Evolutionary conservation across 768 basidiomycete species (phyloP), one percentile per base, ranked within the genome.

Genomic region (Auriscalpium vulgare): DNA sequence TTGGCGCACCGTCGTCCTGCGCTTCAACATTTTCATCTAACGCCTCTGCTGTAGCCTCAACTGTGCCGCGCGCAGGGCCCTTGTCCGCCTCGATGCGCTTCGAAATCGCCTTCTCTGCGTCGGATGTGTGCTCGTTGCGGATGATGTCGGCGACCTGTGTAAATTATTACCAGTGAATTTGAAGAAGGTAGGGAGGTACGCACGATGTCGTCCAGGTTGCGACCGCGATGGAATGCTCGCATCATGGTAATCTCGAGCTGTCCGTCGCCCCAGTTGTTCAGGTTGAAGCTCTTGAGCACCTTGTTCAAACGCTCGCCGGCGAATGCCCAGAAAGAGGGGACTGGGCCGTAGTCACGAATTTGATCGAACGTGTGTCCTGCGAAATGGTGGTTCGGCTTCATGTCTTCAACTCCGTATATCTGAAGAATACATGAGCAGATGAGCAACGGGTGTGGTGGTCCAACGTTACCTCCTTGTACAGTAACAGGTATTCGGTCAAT

Each of bases 201-300:
- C n/a, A 43, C 40, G 10, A 43, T 43, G 10, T n/a, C 40, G n/a
- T 43, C 11, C n/a, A 43, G 40, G 40, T 43, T 10, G n/a, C 10
- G 11, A n/a, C n/a, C 40, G 3, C 63, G 54, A 35, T 66, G 63
- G 50, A 68, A 68, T 45, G 66, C 68, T 2, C 64, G 58, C 38
- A 71, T 64, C 56, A 69, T 64, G 0, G 66, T 61, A 0, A 58
- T 51, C 52, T 72, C 67, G 0, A 74, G 58, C 47, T 71, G 68
- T 1, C 70, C 71, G 0, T 66, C 63, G 3, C 37, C 57, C 43
- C 69, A 71, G 44, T 72, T 72, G 44, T 65, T 68, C 0, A 70
- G 71, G 36, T 60, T 57, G 13, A 60, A 51, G 8, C 34, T 29
- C 56, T 62, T 62, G 19, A 64, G 47, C 14, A 58, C 29, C 36